Conservation (phyloP, 176 grass and related monocot species). For the Oryza longistaminata region DNA sequence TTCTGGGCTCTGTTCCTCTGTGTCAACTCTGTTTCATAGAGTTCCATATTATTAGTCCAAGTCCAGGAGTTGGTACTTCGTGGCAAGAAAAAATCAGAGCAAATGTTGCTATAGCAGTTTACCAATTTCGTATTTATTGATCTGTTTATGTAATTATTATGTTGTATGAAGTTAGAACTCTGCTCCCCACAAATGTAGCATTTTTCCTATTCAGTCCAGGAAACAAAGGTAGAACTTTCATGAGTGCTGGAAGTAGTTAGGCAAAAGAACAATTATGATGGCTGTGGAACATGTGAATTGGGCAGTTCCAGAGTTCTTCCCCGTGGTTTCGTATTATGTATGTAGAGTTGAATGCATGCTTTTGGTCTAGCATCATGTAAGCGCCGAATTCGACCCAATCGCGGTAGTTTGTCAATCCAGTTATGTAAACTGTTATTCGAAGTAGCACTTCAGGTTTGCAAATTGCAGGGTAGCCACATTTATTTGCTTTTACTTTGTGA, state of each 20-base stretch:
- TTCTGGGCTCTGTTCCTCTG: background rate
- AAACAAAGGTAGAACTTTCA: background rate
- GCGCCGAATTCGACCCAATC: background rate
- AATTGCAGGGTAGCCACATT: background rate
- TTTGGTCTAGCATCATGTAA: background rate
- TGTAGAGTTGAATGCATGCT: background rate
- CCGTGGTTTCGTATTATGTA: background rate
- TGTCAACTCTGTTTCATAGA: background rate
- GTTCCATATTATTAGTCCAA: background rate
- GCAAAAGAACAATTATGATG: background rate
- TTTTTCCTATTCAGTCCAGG: background rate
- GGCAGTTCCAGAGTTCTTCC: background rate
- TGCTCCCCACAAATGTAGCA: background rate
- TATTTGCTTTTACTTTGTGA: background rate
- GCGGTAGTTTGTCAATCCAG: background rate
- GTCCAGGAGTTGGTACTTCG: background rate
- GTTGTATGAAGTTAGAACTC: background rate
- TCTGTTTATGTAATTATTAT: background rate
- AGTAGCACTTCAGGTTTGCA: background rate
- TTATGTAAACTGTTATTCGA: background rate
- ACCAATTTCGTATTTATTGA: background rate
- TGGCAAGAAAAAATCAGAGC: background rate
- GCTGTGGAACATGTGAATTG: background rate
- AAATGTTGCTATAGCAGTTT: background rate
- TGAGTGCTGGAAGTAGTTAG: background rate